These are phyloP conservation scores for Trichocomaceae sp. DNA, from an alignment of 2,329 filamentous ascomycete genomes.

Conservation along the genomic window DNA sequence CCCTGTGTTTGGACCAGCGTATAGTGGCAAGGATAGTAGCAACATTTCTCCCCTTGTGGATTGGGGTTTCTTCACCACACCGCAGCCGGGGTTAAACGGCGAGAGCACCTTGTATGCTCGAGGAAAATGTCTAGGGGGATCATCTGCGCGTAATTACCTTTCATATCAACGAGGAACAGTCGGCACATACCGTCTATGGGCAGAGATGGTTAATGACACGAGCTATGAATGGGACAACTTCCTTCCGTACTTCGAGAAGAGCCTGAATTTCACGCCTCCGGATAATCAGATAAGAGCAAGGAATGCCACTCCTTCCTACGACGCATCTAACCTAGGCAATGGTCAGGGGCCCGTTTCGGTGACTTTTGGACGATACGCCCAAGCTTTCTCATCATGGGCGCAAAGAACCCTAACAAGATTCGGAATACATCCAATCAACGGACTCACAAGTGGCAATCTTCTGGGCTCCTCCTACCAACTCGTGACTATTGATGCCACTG, in stretches of 20 bases:
- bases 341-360: conserved; percentile 26
- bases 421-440: conserved; percentile 22
- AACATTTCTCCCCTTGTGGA: conserved; percentile 8
- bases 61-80: not conserved
- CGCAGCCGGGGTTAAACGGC: not conserved
- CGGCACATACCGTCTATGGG: conserved; percentile 28
- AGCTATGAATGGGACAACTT: conserved; percentile 27
- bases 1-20: not conserved
- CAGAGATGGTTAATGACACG: conserved; percentile 29
- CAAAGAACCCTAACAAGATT: conserved; percentile 19
- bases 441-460: conserved; percentile 23
- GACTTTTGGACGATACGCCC: conserved; percentile 23
- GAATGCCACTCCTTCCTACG: conserved; percentile 22
- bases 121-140: not conserved
- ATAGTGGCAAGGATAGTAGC: not conserved
- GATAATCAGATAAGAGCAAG: conserved; percentile 10
- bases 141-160: conserved; percentile 21
- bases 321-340: conserved; percentile 15
- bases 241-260: conserved; percentile 25
- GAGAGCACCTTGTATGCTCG: conserved; percentile 11
- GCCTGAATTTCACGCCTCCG: conserved; percentile 24
- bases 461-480: conserved; percentile 20
- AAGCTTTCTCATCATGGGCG: conserved; percentile 23
- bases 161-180: conserved; percentile 23
- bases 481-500: conserved; percentile 25